phyloP scores from a whole-genome alignment of 164 flowering plant species.

The Echeveria elegans region DNA sequence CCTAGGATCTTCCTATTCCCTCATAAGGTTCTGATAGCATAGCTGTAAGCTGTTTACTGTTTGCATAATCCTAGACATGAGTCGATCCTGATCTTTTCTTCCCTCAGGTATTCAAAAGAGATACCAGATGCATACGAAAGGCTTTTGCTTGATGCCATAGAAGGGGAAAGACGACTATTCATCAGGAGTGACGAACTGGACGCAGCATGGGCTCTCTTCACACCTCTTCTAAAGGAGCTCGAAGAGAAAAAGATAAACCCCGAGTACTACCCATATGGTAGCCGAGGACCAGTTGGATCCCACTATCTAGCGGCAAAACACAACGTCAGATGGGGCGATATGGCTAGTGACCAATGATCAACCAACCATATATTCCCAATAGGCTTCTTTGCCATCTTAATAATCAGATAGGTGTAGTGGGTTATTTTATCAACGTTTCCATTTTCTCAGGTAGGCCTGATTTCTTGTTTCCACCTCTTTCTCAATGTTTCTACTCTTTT shows the following conservation, averaged over 20 bases:
- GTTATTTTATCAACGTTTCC: not conserved
- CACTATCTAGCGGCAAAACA: slow-evolving; percentile 76
- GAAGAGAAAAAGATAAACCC: slow-evolving; percentile 66
- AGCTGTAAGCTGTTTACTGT: too few species aligned
- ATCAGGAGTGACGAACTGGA: slow-evolving; percentile 90
- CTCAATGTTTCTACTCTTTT: not conserved
- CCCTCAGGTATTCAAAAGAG: too few species aligned
- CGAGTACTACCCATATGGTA: slow-evolving; percentile 72
- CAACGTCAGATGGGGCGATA: slow-evolving; percentile 79
- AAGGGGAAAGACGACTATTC: slow-evolving; percentile 75
- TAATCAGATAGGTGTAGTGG: not conserved
- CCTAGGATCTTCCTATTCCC: too few species aligned
- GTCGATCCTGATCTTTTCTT: too few species aligned
- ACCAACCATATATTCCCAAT: not conserved
- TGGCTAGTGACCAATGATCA: not conserved
- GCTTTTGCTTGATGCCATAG: slow-evolving; percentile 73
- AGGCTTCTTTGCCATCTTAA: not conserved
- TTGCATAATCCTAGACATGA: too few species aligned
- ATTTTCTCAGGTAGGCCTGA: not conserved
- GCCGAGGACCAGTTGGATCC: slow-evolving; percentile 85
- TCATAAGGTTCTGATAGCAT: too few species aligned
- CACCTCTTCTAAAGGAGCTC: slow-evolving; percentile 69
- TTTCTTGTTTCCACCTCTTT: not conserved
- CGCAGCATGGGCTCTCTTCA: slow-evolving; percentile 86
- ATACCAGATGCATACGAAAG: too few species aligned